Evolutionary conservation across 257 asterid species (phyloP).

Genomic region (Anisodus acutangulus): DNA sequence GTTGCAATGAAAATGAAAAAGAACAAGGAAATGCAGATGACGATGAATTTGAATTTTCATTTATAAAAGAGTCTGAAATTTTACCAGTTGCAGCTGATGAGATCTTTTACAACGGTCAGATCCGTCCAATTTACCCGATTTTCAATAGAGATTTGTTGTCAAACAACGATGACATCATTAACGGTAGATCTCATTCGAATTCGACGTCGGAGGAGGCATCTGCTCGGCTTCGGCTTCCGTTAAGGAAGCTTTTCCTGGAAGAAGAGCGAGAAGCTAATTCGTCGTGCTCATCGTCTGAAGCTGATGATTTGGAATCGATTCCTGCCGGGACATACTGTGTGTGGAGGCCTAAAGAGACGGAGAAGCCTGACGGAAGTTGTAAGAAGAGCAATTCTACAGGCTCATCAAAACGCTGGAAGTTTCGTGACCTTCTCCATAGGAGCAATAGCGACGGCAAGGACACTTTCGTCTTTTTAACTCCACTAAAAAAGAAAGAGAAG

Average conservation of each 20-base stretch:
- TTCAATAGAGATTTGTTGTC: background rate
- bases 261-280: conserved; percentile 40
- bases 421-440: conserved; percentile 37
- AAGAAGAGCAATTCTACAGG: conserved; percentile 45
- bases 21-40: conserved; percentile 36
- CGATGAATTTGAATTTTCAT: conserved; percentile 49
- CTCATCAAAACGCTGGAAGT: conserved; percentile 47
- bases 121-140: conserved; percentile 31
- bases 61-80: conserved; percentile 36
- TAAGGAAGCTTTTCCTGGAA: conserved; percentile 44
- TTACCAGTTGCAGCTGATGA: conserved; percentile 56
- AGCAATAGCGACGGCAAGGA: conserved; percentile 46
- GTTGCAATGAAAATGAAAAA: conserved; percentile 21
- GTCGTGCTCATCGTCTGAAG: conserved; percentile 48
- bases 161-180: background rate
- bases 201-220: conserved; percentile 28
- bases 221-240: conserved; percentile 32
- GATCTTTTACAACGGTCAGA: conserved; percentile 34
- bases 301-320: conserved; percentile 47
- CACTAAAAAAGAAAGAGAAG: conserved; percentile 16
- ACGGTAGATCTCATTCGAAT: conserved; percentile 4
- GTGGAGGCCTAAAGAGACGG: conserved; percentile 42
- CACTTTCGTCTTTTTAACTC: conserved; percentile 33
- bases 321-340: conserved; percentile 46
- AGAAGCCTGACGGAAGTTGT: conserved; percentile 30